phyloP scores from a whole-genome alignment of 2,329 filamentous ascomycete genomes.

The Gnomoniopsis smithogilvyi region DNA sequence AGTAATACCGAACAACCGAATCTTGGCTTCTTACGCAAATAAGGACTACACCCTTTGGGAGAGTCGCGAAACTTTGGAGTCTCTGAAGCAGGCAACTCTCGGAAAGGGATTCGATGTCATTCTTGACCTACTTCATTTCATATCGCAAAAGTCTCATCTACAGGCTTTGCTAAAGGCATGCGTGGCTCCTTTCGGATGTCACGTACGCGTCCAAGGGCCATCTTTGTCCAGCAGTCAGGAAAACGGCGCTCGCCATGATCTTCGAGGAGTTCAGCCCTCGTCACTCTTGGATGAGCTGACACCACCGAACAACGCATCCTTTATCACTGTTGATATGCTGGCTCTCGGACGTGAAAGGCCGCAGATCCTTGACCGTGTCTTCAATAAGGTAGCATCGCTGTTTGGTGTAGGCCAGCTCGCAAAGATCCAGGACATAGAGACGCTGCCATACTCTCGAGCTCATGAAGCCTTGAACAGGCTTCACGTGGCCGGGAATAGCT shows the following conservation, averaged over 20 bases:
- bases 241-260: neutral
- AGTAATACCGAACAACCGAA: neutral
- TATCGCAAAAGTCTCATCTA: neutral
- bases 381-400: constrained; percentile 34
- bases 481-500: constrained; percentile 33
- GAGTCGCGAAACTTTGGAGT: neutral
- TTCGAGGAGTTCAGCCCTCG: neutral
- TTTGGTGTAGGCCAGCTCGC: constrained; percentile 32
- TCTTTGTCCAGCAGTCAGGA: neutral
- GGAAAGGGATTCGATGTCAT: neutral
- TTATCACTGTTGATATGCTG: constrained; percentile 43
- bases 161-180: constrained; percentile 6
- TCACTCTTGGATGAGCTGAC: neutral
- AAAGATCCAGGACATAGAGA: constrained; percentile 33
- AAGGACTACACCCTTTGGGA: neutral
- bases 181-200: constrained; percentile 6
- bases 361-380: constrained; percentile 35
- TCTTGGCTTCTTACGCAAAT: neutral
- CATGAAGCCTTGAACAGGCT: constrained; percentile 34
- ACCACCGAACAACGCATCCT: constrained; percentile 37
- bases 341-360: constrained; percentile 40
- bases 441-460: constrained; percentile 35
- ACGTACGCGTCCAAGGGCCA: neutral
- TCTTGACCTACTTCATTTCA: neutral
- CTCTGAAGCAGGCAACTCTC: neutral